phyloP scores from a whole-genome alignment of 129 eudicot species.

The Cynara cardunculus region DNA sequence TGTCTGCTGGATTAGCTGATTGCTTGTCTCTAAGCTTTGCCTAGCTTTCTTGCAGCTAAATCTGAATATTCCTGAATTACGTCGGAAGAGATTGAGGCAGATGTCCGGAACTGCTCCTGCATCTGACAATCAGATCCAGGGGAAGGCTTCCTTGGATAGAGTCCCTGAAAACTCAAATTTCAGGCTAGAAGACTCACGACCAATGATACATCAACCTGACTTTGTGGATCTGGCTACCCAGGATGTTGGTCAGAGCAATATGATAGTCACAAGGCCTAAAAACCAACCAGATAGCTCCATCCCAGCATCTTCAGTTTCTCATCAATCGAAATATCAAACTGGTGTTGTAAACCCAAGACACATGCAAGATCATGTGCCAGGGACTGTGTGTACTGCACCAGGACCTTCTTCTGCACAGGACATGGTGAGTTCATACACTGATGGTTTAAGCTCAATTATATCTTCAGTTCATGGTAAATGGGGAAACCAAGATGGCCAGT shows the following conservation, averaged over 20 bases:
- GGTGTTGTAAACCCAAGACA: slow-evolving; percentile 45
- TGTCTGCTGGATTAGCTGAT: neutral
- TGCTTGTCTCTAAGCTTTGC: neutral
- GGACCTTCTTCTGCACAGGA: slow-evolving; percentile 55
- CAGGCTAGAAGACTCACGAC: slow-evolving; percentile 36
- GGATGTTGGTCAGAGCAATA: slow-evolving; percentile 35
- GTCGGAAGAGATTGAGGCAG: slow-evolving; percentile 60
- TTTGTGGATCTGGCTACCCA: slow-evolving; percentile 36
- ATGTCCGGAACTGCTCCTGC: slow-evolving; percentile 42
- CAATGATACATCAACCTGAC: slow-evolving; percentile 31
- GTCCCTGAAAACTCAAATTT: slow-evolving; percentile 48
- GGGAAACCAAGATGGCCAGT: slow-evolving; percentile 56
- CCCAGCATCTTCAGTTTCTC: slow-evolving; percentile 37
- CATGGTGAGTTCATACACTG: slow-evolving; percentile 39
- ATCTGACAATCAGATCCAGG: slow-evolving; percentile 38
- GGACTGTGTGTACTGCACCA: slow-evolving; percentile 32
- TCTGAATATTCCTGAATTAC: slow-evolving; percentile 34
- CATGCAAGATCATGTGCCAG: slow-evolving; percentile 53
- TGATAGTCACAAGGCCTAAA: slow-evolving; percentile 40
- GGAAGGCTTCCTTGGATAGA: slow-evolving; percentile 44
- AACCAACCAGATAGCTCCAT: slow-evolving; percentile 34
- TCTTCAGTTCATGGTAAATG: slow-evolving; percentile 52
- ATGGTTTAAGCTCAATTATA: slow-evolving; percentile 32
- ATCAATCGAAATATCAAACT: slow-evolving; percentile 48
- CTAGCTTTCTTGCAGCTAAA: slow-evolving; percentile 45